Evolutionary conservation across 257 asterid genomes (phyloP).

Genomic region (Lavandula angustifolia): DNA sequence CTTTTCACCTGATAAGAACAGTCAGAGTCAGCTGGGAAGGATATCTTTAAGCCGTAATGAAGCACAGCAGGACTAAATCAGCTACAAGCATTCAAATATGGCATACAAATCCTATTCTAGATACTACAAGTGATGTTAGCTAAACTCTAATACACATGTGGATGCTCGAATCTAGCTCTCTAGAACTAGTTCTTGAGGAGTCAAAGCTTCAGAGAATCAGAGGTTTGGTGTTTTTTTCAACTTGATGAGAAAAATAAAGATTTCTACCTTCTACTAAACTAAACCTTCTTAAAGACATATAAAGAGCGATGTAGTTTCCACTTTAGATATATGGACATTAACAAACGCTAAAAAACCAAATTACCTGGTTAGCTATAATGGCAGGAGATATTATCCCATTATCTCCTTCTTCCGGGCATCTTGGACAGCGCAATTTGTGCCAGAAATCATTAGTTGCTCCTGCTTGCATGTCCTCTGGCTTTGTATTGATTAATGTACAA

Average conservation of each 20-base stretch:
- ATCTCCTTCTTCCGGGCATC: conserved; percentile 77
- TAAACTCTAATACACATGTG: neutral
- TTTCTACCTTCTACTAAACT: neutral
- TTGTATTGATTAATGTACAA: conserved; percentile 51
- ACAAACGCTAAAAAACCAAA: conserved; percentile 2
- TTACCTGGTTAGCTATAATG: conserved; percentile 83
- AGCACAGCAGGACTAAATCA: conserved; percentile 14
- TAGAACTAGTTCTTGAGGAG: no score
- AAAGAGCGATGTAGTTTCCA: neutral
- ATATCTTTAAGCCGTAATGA: neutral
- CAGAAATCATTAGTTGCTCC: conserved; percentile 56
- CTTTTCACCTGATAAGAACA: conserved; percentile 71
- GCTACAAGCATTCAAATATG: conserved; percentile 1
- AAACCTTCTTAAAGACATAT: neutral
- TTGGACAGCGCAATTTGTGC: conserved; percentile 76
- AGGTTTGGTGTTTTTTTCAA: neutral
- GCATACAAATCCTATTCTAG: neutral
- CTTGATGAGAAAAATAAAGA: conserved; percentile 1
- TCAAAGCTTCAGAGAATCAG: neutral
- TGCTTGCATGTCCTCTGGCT: conserved; percentile 47
- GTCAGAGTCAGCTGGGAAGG: conserved; percentile 16
- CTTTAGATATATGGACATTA: neutral
- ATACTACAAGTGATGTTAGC: conserved; percentile 2
- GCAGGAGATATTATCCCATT: conserved; percentile 67
- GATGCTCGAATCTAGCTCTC: neutral